phyloP scores from a whole-genome alignment of 768 basidiomycete species.

The Lactarius psammicola region DNA sequence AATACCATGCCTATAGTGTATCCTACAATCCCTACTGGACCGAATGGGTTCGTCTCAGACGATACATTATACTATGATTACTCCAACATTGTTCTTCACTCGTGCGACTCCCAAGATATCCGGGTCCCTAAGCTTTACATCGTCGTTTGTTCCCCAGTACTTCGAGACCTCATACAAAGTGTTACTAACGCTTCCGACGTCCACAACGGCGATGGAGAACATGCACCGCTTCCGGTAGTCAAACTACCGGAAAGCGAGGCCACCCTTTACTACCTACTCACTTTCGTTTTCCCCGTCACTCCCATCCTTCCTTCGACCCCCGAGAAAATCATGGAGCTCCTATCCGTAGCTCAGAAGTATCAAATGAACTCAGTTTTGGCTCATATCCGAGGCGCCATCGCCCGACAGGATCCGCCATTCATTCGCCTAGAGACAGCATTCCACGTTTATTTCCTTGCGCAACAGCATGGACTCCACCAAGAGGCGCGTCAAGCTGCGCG shows the following conservation, averaged over 20 bases:
- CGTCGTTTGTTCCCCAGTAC: conserved; percentile 42
- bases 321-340: background rate
- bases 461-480: background rate
- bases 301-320: background rate
- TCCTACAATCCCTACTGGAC: no score
- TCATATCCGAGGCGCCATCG: background rate
- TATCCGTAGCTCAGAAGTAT: background rate
- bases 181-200: background rate
- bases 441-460: background rate
- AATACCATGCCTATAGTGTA: no score
- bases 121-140: conserved; percentile 39
- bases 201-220: background rate
- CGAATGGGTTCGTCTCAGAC: no score
- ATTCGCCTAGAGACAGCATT: background rate
- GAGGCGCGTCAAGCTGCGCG: background rate
- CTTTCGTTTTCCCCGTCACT: background rate
- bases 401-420: background rate
- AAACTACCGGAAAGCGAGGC: background rate
- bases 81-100: no score
- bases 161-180: conserved; percentile 27
- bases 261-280: background rate
- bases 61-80: no score
- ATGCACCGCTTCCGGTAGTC: background rate
- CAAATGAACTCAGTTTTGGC: background rate
- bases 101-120: no score